These are phyloP conservation scores for Ceratorhiza oryzae-sativae DNA, from an alignment of 1,284 basidiomycete genomes.

Conservation along the genomic window DNA sequence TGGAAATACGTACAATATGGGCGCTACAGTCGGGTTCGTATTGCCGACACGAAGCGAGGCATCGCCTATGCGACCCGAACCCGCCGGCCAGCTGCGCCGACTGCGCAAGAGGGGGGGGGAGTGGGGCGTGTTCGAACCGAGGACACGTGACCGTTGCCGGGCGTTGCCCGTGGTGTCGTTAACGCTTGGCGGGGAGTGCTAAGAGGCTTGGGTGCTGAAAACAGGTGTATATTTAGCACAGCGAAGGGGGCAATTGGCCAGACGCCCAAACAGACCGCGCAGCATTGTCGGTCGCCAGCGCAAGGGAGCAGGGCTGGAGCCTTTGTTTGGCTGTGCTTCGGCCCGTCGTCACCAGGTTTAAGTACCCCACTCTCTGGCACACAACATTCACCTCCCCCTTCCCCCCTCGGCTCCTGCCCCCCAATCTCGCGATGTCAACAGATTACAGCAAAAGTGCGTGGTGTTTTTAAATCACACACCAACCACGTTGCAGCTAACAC, in stretches of 20 bases:
- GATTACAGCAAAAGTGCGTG: constrained; percentile 3
- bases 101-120: not conserved
- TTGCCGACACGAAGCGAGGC: not conserved
- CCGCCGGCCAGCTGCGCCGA: not conserved
- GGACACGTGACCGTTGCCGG: not conserved
- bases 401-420: not conserved
- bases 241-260: not conserved
- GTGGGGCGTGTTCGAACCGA: not conserved
- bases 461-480: not conserved
- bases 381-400: not conserved
- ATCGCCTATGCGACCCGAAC: too few relatives aligned
- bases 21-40: not conserved
- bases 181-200: constrained; percentile 10
- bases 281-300: not conserved
- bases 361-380: not conserved
- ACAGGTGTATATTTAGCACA: constrained; percentile 2
- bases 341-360: not conserved
- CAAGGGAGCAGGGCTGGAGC: not conserved
- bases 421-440: not conserved
- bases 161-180: not conserved
- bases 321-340: not conserved
- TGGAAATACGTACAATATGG: too few relatives aligned
- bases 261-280: not conserved
- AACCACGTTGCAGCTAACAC: not conserved
- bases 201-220: constrained; percentile 18